phyloP scores from a whole-genome alignment of 805 yeast genomes.

The Candida morakotiae region DNA sequence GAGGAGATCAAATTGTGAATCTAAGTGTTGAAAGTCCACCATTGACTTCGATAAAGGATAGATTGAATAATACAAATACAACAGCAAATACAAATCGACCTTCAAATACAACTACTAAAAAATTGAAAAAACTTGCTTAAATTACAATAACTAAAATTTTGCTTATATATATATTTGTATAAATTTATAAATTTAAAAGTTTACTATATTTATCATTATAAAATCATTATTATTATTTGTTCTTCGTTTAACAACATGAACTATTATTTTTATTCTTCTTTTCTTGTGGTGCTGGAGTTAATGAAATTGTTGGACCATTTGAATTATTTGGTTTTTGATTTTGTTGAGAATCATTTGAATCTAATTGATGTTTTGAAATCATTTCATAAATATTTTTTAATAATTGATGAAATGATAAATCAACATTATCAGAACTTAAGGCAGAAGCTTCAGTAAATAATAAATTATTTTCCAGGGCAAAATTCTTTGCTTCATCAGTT shows the following conservation, averaged over 20 bases:
- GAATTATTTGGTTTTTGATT: constrained; percentile 72
- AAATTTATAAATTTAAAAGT: too few species aligned
- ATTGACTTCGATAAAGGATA: constrained; percentile 28
- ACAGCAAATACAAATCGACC: constrained; percentile 32
- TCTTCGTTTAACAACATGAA: constrained; percentile 71
- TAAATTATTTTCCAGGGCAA: constrained; percentile 87
- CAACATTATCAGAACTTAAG: constrained; percentile 90
- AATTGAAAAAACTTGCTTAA: constrained; percentile 10
- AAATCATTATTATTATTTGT: too few species aligned
- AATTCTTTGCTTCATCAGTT: constrained; percentile 93
- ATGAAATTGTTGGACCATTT: constrained; percentile 84
- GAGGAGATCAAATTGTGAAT: constrained; percentile 86
- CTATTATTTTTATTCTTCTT: constrained; percentile 54
- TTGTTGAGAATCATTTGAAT: constrained; percentile 61
- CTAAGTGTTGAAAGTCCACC: constrained; percentile 62
- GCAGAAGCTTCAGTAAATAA: constrained; percentile 96
- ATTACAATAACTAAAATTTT: too few species aligned
- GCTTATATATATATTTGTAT: too few species aligned
- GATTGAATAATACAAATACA: constrained; percentile 19
- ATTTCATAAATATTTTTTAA: constrained; percentile 90
- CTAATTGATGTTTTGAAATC: constrained; percentile 90
- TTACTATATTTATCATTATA: too few species aligned
- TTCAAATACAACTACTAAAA: constrained; percentile 30
- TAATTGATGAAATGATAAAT: constrained; percentile 87
- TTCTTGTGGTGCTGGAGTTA: constrained; percentile 91